These are phyloP conservation scores for Abrus pulchellus DNA, from an alignment of 306 rosid species.

Conservation along the genomic window DNA sequence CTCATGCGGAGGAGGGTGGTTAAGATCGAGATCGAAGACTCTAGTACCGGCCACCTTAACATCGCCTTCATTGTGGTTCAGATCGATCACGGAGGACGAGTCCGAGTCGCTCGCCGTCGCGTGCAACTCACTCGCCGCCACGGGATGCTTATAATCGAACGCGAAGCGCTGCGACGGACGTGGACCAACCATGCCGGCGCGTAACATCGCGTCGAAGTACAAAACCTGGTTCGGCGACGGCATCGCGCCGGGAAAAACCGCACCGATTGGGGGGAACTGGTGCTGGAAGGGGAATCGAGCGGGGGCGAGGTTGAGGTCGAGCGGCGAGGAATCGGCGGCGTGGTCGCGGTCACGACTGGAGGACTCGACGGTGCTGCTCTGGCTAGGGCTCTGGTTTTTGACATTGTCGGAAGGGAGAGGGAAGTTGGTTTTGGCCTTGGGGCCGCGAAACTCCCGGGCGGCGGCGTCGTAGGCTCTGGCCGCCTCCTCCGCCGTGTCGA, in stretches of 20 bases:
- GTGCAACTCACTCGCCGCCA: slow-evolving; percentile 39
- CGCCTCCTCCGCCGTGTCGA: slow-evolving; percentile 95
- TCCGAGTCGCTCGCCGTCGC: slow-evolving; percentile 65
- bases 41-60: slow-evolving; percentile 3
- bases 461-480: slow-evolving; percentile 94
- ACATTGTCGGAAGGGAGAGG: slow-evolving; percentile 54
- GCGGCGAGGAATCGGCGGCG: slow-evolving; percentile 73
- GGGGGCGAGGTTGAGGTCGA: slow-evolving; percentile 69
- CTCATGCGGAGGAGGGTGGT: slow-evolving; percentile 62
- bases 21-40: slow-evolving; percentile 65
- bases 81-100: slow-evolving; percentile 74
- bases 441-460: slow-evolving; percentile 89
- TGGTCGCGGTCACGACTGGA: slow-evolving; percentile 70
- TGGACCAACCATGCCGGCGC: slow-evolving; percentile 56
- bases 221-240: slow-evolving; percentile 53
- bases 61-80: slow-evolving; percentile 49
- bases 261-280: slow-evolving; percentile 40
- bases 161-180: slow-evolving; percentile 38
- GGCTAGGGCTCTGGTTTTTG: slow-evolving; percentile 77
- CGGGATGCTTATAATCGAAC: slow-evolving; percentile 38
- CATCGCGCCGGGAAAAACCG: slow-evolving; percentile 40
- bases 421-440: slow-evolving; percentile 93
- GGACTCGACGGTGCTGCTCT: slow-evolving; percentile 96
- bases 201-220: slow-evolving; percentile 60
- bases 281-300: slow-evolving; percentile 69